Base-by-base conservation (phyloP, 768 basidiomycete genomes). In the Suillus occidentalis region DNA sequence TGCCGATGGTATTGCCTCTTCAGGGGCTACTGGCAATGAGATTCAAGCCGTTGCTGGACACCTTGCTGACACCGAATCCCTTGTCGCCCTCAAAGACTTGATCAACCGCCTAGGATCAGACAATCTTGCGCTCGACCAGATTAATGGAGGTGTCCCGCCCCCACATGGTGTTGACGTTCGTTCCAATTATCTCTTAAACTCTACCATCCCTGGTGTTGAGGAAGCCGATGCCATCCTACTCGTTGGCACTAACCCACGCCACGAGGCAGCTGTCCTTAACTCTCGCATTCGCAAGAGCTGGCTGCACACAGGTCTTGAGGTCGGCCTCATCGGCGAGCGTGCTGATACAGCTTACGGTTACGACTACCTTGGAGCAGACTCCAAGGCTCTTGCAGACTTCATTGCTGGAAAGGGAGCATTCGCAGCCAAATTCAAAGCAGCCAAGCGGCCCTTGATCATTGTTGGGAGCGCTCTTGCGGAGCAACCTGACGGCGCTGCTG, bases 251-350 rank as follows among this genome's bases (percentile, higher is more conserved):
- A 97, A 99, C 79, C 97, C 97, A 12, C 85, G 97, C 22, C 96
- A 98, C 74, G 97, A 99, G 77, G 97, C 95, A 6, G 91, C 97
- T 25, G 96, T 98, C 63, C 83, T 99, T 69, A 99, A 99, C 83
- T 95, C 96, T 31, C 93, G 97, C 67, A 94, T 99, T 71, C 87
- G 97, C 70, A 96, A 95, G 83, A 90, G 88, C 71, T 99, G 94
- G 92, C 75, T 99, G 68, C 90, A 96, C 73, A 89, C 88, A 7
- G 85, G 87, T 55, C 83, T 96, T 39, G 93, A 98, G 71, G 84
- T 97, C 40, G 97, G 92, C 47, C 77, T 97, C 40, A 88, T 99
- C 64, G 97, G 97, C 36, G 91, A 97, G 76, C 86, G 91, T 37
- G 94, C 88, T 25, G 95, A 97, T 72, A 94, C 92, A 20, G 87